Evolutionary conservation across 345 rosid species (phyloP).

Genomic region (Salix koriyanagi): DNA sequence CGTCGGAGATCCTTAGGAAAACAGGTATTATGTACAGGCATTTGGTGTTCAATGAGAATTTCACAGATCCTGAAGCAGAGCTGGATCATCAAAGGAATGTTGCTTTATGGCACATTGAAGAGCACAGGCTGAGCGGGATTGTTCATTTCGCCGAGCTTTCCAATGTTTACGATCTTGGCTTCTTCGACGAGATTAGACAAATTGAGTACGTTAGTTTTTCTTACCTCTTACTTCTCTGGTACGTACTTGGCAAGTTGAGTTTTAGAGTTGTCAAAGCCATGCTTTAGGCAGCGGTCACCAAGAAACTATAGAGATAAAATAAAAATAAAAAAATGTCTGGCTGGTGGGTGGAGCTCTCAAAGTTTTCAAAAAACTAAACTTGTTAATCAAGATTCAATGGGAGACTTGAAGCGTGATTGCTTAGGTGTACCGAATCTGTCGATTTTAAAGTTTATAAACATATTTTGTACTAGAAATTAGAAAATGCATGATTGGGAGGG

Average conservation of each 20-base stretch:
- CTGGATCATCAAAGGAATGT: constrained; percentile 73
- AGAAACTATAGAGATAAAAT: not conserved
- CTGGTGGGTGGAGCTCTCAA: not conserved
- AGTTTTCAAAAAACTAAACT: not conserved
- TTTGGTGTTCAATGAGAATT: constrained; percentile 61
- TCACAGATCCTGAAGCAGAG: constrained; percentile 55
- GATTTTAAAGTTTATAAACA: not conserved
- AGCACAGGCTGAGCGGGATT: constrained; percentile 67
- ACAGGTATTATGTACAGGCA: constrained; percentile 83
- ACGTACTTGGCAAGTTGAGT: not conserved
- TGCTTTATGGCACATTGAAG: constrained; percentile 73
- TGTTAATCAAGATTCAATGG: not conserved
- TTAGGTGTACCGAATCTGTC: not conserved
- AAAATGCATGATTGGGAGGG: not conserved
- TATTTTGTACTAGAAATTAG: not conserved
- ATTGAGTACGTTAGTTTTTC: constrained; percentile 54
- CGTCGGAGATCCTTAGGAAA: constrained; percentile 52
- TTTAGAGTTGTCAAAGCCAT: not conserved
- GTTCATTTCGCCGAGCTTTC: constrained; percentile 75
- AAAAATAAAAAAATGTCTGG: not conserved
- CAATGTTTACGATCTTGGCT: constrained; percentile 77
- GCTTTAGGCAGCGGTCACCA: not conserved
- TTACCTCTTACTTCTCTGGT: not conserved
- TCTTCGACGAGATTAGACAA: constrained; percentile 69
- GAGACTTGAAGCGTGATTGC: not conserved